phyloP scores from a whole-genome alignment of 257 asterid genomes.

The Solanum neorickii region DNA sequence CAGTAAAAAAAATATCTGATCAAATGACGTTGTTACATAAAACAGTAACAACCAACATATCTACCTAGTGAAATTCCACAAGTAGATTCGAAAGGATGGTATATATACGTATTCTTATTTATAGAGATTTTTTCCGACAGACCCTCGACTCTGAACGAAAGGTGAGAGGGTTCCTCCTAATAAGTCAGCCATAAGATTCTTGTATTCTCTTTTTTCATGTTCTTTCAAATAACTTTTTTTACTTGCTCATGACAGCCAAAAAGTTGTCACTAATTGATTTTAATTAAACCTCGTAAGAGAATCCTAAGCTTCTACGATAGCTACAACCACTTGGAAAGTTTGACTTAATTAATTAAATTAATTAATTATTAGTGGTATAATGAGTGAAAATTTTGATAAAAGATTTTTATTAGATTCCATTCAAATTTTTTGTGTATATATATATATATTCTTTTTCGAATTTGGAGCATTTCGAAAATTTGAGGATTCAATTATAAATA shows the following conservation, averaged over 20 bases:
- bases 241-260: neutral
- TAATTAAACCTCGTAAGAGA: neutral
- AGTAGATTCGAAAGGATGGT: fast-evolving
- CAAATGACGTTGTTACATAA: too few species aligned
- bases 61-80: fast-evolving
- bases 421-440: neutral
- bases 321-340: neutral
- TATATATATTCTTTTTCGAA: neutral
- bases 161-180: neutral
- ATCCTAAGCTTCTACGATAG: neutral
- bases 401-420: neutral
- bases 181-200: neutral
- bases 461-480: neutral
- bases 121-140: fast-evolving
- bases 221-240: neutral
- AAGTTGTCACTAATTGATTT: neutral
- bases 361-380: neutral
- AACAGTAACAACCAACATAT: neutral
- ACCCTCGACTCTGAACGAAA: neutral
- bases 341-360: neutral
- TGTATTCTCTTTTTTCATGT: neutral
- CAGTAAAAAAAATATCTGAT: too few species aligned
- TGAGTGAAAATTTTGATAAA: neutral
- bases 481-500: neutral
- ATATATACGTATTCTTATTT: neutral